Base-by-base conservation (phyloP, 768 basidiomycete genomes). In the Omphalotus guepiniiformis region DNA sequence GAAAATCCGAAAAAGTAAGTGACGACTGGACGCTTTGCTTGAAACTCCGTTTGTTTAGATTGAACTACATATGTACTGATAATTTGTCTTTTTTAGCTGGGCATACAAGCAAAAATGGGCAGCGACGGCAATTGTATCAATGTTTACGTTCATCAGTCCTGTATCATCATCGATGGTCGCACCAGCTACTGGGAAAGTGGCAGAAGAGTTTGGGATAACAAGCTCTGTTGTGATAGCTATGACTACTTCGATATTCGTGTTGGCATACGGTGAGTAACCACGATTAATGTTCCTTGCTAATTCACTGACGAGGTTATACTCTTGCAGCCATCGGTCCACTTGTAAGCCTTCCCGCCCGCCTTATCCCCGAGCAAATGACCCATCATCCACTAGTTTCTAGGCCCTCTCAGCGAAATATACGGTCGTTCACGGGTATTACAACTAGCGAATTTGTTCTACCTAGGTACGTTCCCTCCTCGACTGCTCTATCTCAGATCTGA, bases 111-210 rank as follows among this genome's bases (percentile, higher is more conserved):
- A 66, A 53, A 87, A 83, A 70, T 85, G 83, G 85, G 74, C 70
- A 0, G 79, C 78, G 0, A 84, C 82, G 0, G 53, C 72, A n/a
- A 71, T 85, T 22, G 77, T 85, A 0, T 85, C 85, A 0, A 68
- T 71, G 0, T 88, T 83, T 59, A 82, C 85, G 0, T 83, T 86
- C 57, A 83, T 86, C 30, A 72, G 70, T 9, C 83, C 85, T 0
- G 69, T 88, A 0, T 80, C 85, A 0, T 90, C 88, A 3, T 78
- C 85, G 6, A 87, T 87, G 80, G 67, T 88, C 1, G 82, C 88
- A 0, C 86, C 86, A 0, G 85, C 86, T 0, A 66, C 72, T 0
- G 51, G 52, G 3, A 71, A 78, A 44, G 54, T 90, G 0, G 81
- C 46, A 2, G 36, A 34, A 8, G 60, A 78, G 19, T 82, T 89